Percentiles rank a stretch among this genome's conserved stretches.
Evolutionary conservation across 2,329 filamentous ascomycete species (phyloP).

Genomic region (Claviceps fusiformis): DNA sequence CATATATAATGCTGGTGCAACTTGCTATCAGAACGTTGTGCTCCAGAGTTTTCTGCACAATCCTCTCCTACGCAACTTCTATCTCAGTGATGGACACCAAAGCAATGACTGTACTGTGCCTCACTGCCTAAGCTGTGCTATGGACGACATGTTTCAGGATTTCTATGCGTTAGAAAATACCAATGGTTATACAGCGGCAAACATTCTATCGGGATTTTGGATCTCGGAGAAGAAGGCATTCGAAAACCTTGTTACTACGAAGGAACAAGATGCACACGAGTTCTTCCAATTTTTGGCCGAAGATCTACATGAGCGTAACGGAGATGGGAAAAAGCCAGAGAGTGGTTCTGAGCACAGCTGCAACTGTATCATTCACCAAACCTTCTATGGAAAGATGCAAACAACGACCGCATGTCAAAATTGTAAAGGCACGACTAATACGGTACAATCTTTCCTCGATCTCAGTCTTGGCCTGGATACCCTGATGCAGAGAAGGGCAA

Average conservation of each 20-base stretch:
- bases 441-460: slow-evolving; percentile 81
- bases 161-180: slow-evolving; percentile 63
- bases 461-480: slow-evolving; percentile 77
- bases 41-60: slow-evolving; percentile 90
- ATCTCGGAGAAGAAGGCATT: slow-evolving; percentile 63
- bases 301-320: slow-evolving; percentile 74
- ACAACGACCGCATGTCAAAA: slow-evolving; percentile 84
- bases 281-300: slow-evolving; percentile 94
- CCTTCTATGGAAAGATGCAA: slow-evolving; percentile 84
- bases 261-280: slow-evolving; percentile 93
- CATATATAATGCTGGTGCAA: slow-evolving; percentile 95
- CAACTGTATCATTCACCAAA: slow-evolving; percentile 84
- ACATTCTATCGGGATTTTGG: slow-evolving; percentile 82
- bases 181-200: slow-evolving; percentile 80
- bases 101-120: slow-evolving; percentile 54
- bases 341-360: slow-evolving; percentile 52
- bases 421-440: slow-evolving; percentile 69
- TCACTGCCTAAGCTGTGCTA: slow-evolving; percentile 54
- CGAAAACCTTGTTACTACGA: slow-evolving; percentile 71
- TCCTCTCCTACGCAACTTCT: slow-evolving; percentile 80
- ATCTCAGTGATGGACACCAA: slow-evolving; percentile 80
- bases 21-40: slow-evolving; percentile 95
- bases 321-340: slow-evolving; percentile 50
- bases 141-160: slow-evolving; percentile 62
- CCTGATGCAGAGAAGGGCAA: slow-evolving; percentile 50